phyloP scores from a whole-genome alignment of 2,329 filamentous ascomycete genomes.

The Samsoniella hepiali region DNA sequence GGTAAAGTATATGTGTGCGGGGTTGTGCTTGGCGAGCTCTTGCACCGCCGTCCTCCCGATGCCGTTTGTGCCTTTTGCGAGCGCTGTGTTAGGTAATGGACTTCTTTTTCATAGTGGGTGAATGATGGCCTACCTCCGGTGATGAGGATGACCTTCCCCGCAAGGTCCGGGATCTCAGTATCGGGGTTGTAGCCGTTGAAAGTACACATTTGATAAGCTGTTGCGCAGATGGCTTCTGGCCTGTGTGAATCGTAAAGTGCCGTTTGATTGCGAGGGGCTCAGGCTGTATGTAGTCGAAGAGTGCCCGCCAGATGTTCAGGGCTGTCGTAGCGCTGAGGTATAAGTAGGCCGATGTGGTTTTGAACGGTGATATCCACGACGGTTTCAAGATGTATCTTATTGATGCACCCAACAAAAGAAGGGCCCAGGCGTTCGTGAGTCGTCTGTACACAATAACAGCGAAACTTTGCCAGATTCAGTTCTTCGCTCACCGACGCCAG shows the following conservation, averaged over 20 bases:
- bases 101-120: background rate
- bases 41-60: conserved; percentile 28
- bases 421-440: no score
- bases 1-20: conserved; percentile 52
- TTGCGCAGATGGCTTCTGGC: background rate
- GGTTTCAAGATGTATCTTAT: no score
- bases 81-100: background rate
- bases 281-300: background rate
- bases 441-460: background rate
- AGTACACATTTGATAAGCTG: background rate
- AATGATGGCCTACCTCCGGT: conserved; percentile 42
- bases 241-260: background rate
- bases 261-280: background rate
- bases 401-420: background rate
- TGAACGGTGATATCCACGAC: background rate
- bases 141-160: conserved; percentile 48
- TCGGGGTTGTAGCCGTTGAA: conserved; percentile 33
- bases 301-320: background rate
- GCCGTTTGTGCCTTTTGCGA: conserved; percentile 33
- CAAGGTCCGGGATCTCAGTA: conserved; percentile 42
- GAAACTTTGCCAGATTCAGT: background rate
- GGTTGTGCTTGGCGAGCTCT: conserved; percentile 38
- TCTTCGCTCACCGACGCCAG: background rate
- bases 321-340: background rate
- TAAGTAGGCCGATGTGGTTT: background rate